Base-by-base conservation (phyloP, 352 stramenopile species). In the Pythium coloratum region DNA sequence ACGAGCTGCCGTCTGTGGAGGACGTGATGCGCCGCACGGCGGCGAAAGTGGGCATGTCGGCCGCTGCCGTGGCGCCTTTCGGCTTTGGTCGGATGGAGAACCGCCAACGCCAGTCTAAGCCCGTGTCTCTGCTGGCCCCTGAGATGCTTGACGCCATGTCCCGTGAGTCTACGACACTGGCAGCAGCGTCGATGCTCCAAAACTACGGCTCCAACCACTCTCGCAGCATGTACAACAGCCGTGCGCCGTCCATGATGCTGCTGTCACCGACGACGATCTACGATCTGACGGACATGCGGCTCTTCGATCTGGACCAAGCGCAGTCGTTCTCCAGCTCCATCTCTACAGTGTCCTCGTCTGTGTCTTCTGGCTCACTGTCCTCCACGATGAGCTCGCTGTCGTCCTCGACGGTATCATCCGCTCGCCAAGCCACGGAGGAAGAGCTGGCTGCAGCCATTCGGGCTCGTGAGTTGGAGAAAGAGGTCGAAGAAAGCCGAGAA, bases 381-480 rank as follows among this genome's bases (percentile, higher is more conserved):
- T 76, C 60, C 4, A 63, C 50, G 0, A 51, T 63, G 1, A 61
- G 53, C 56, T 62, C 58, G 1, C 18, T 50, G 1, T 59, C 67
- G 24, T 67, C 63, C 14, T 32, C 62, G 16, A 10, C 46, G 8
- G n/a, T 53, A n/a, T 53, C 46, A 1, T 14, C 46, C 2, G 18
- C 46, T 16, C 62, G 53, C 12, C 59, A 56, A 34, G 54, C 40
- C 49, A 83, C 80, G 28, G 80, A 88, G 32, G 86, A 91, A n/a
- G 83, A 90, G 44, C 65, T 90, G 1, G 82, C 85, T 24, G 86
- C 84, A 0, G 75, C 75, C 60, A 65, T 85, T 3, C 82, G 82
- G 8, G 82, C 82, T 2, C 76, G 76, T 9, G 71, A 90, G 46
- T 72, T 91, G 2, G 86, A 94, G 64, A 81, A 81, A n/a, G 83